Evolutionary conservation across 495 filamentous ascomycete species (phyloP).

Genomic region (Aspergillus sclerotiicarbonarius): DNA sequence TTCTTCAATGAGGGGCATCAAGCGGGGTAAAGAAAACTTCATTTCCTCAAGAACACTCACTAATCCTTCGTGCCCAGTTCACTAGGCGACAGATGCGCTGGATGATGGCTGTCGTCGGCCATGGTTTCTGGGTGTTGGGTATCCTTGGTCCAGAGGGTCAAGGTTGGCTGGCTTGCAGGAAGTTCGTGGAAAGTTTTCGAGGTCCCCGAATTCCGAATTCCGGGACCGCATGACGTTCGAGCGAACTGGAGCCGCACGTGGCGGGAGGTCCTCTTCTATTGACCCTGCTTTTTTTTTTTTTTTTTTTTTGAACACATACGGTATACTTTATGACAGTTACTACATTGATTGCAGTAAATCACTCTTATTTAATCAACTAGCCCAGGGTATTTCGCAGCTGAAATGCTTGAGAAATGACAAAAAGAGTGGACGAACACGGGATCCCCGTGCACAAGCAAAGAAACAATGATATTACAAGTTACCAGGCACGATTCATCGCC

Average conservation of each 20-base stretch:
- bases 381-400: conserved; percentile 22
- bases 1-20: not conserved
- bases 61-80: conserved; percentile 56
- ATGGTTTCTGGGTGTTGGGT: conserved; percentile 6
- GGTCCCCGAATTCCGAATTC: too few species aligned
- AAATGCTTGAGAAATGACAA: conserved; percentile 18
- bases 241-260: too few species aligned
- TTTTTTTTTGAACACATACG: too few species aligned
- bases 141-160: not conserved
- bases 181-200: not conserved
- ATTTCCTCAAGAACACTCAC: conserved; percentile 28
- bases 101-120: conserved; percentile 30
- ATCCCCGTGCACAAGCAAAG: not conserved
- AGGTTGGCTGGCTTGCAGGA: not conserved
- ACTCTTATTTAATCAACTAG: conserved; percentile 14
- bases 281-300: too few species aligned
- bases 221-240: too few species aligned
- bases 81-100: conserved; percentile 48
- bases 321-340: too few species aligned
- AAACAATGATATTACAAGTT: conserved; percentile 29
- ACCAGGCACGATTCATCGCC: conserved; percentile 19
- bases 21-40: not conserved
- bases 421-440: conserved; percentile 11
- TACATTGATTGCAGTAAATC: too few species aligned
- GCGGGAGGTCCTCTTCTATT: too few species aligned